Evolutionary conservation across 2,329 filamentous ascomycete genomes (phyloP).

Genomic region (Atkinsonella hypoxylon): DNA sequence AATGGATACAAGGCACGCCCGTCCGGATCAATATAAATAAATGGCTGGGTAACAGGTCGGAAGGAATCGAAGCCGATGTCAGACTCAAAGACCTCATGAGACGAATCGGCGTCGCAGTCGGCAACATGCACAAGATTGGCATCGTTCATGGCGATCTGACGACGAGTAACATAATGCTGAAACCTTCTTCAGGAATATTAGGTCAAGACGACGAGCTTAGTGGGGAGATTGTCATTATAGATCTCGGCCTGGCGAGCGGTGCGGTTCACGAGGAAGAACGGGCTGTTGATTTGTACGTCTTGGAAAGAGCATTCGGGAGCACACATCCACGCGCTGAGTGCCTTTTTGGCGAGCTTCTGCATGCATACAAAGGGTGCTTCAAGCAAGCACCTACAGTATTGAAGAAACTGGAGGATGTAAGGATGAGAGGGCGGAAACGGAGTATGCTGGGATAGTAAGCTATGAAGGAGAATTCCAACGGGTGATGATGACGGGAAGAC

Average conservation of each 20-base stretch:
- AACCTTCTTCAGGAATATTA: constrained; percentile 16
- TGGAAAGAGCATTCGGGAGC: constrained; percentile 88
- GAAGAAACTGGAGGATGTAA: constrained; percentile 78
- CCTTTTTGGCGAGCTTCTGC: constrained; percentile 62
- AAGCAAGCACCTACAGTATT: constrained; percentile 65
- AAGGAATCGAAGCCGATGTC: constrained; percentile 29
- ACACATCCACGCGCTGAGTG: constrained; percentile 80
- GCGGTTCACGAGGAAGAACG: constrained; percentile 79
- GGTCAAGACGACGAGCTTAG: constrained; percentile 26
- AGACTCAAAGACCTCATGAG: constrained; percentile 52
- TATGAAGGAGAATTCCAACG: too few species aligned
- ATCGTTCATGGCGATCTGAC: constrained; percentile 93
- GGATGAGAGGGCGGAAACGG: constrained; percentile 87
- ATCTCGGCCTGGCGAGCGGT: constrained; percentile 82
- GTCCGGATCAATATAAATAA: constrained; percentile 59
- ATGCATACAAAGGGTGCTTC: constrained; percentile 61
- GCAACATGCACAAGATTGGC: constrained; percentile 67
- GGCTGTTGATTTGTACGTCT: constrained; percentile 89
- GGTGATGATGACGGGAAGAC: too few species aligned
- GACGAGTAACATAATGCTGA: constrained; percentile 91
- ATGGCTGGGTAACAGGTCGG: constrained; percentile 43
- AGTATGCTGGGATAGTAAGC: constrained; percentile 74
- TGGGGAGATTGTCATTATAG: constrained; percentile 80
- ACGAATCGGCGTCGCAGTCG: constrained; percentile 59
- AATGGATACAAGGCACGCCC: constrained; percentile 69